phyloP scores from a whole-genome alignment of 1,139 yeast genomes.

The Taphrina betulina region DNA sequence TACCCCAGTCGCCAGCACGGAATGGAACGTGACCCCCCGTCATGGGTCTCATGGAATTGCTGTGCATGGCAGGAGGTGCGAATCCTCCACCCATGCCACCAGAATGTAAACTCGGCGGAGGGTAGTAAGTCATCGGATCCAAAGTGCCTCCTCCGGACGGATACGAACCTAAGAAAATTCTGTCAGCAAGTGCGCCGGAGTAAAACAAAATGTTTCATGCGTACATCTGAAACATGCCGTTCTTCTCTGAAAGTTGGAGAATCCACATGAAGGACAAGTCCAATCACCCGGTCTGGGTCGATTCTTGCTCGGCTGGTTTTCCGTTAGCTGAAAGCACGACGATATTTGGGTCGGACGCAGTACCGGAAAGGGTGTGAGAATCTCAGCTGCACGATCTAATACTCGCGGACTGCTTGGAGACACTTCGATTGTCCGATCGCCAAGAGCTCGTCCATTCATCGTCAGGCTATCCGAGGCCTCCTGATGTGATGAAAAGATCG shows the following conservation, averaged over 20 bases:
- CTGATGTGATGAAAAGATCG: constrained; percentile 78
- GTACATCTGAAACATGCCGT: constrained; percentile 93
- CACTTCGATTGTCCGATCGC: constrained; percentile 75
- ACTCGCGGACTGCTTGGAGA: constrained; percentile 80
- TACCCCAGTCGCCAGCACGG: constrained; percentile 95
- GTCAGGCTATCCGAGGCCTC: constrained; percentile 76
- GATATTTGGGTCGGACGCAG: too few relatives aligned
- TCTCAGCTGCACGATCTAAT: constrained; percentile 75
- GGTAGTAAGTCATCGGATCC: constrained; percentile 11
- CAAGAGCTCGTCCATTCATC: constrained; percentile 75
- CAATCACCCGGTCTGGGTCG: constrained; percentile 97
- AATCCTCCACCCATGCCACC: neutral
- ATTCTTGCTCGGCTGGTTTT: constrained; percentile 66
- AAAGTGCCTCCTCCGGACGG: constrained; percentile 30
- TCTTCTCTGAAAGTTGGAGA: constrained; percentile 89
- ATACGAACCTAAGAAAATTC: constrained; percentile 10
- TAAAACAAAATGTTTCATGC: too few relatives aligned
- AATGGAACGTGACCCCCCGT: constrained; percentile 53
- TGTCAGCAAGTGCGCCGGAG: too few relatives aligned
- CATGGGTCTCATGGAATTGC: constrained; percentile 5
- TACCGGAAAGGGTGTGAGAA: constrained; percentile 73
- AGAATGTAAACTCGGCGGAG: constrained; percentile 1
- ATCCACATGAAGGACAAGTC: constrained; percentile 96
- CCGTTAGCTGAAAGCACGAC: too few relatives aligned
- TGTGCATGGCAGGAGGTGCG: neutral